Evolutionary conservation across 1,284 basidiomycete species (phyloP).

Genomic region (Chalciporus sp.): DNA sequence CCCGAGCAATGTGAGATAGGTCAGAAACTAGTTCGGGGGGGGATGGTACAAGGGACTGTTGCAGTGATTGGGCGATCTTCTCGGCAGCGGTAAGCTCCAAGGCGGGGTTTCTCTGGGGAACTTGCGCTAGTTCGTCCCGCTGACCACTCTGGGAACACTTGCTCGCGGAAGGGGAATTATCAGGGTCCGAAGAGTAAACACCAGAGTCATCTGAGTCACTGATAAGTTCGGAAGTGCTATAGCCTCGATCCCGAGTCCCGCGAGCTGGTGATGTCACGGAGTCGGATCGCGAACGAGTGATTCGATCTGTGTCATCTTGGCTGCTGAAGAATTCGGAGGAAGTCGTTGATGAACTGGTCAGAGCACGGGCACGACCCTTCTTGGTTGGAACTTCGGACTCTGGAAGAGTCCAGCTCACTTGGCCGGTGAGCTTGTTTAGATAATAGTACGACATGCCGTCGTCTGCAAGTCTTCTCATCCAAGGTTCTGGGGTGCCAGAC

Average conservation of each 20-base stretch:
- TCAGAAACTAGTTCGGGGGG: slow-evolving; percentile 60
- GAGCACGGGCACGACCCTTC: slow-evolving; percentile 34
- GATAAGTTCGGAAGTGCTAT: slow-evolving; percentile 45
- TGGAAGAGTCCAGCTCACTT: slow-evolving; percentile 69
- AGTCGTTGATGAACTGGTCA: slow-evolving; percentile 35
- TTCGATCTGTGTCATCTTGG: slow-evolving; percentile 29
- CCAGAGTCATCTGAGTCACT: slow-evolving; percentile 81
- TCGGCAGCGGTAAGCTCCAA: slow-evolving; percentile 66
- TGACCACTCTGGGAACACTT: slow-evolving; percentile 36
- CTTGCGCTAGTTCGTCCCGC: slow-evolving; percentile 18
- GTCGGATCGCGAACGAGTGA: slow-evolving; percentile 39
- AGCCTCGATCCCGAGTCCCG: slow-evolving; percentile 28
- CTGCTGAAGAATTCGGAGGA: slow-evolving; percentile 31
- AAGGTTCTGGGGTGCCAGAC: slow-evolving; percentile 71
- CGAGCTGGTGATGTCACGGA: slow-evolving; percentile 28
- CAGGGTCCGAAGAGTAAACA: slow-evolving; percentile 58
- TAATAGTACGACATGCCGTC: slow-evolving; percentile 87
- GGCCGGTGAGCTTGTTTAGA: slow-evolving; percentile 71
- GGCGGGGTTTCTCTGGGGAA: slow-evolving; percentile 23
- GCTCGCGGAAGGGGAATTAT: slow-evolving; percentile 37
- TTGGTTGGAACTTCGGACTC: slow-evolving; percentile 34
- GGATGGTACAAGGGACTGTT: slow-evolving; percentile 59
- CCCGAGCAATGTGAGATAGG: slow-evolving; percentile 57
- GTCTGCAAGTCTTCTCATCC: slow-evolving; percentile 79
- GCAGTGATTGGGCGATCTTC: slow-evolving; percentile 64